These are phyloP conservation scores for Epichloe hybrida DNA, from an alignment of 2,329 filamentous ascomycete species.

Conservation along the genomic window DNA sequence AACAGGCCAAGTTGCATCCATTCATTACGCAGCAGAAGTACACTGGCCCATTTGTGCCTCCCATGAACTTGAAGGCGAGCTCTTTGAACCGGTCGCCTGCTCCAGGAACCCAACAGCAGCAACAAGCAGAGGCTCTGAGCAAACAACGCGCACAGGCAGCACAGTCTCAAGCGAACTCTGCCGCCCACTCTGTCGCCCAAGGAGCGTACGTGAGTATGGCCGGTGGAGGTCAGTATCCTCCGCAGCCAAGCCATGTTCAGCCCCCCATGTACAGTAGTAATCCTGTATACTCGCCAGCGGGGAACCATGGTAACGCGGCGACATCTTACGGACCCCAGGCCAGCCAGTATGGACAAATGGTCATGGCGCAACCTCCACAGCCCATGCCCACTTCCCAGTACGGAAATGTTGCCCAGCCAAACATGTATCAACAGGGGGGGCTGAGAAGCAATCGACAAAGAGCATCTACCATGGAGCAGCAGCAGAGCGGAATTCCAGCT, in stretches of 20 bases:
- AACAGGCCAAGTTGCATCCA: conserved; percentile 91
- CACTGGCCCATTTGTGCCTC: conserved; percentile 88
- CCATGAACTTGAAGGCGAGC: conserved; percentile 88
- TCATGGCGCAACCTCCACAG: conserved; percentile 51
- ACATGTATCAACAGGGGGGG: conserved; percentile 50
- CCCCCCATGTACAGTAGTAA: conserved; percentile 74
- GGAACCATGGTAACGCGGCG: conserved; percentile 34
- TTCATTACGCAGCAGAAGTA: conserved; percentile 99
- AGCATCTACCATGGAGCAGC: conserved; percentile 92
- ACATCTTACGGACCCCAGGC: conserved; percentile 68
- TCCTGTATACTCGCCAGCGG: conserved; percentile 59
- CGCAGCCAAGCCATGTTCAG: conserved; percentile 31
- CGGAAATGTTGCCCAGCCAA: conserved; percentile 34
- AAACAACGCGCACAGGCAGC: conserved; percentile 74
- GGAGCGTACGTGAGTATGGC: conserved; percentile 46
- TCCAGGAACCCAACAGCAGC: conserved; percentile 87
- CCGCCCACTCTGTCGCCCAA: conserved; percentile 51
- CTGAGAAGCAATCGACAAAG: conserved; percentile 69
- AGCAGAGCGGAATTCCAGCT: conserved; percentile 81
- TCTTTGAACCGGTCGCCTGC: conserved; percentile 77
- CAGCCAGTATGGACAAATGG: conserved; percentile 59
- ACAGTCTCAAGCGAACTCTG: conserved; percentile 55
- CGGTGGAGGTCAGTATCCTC: conserved; percentile 30
- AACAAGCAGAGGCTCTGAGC: conserved; percentile 85
- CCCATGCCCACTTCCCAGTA: conserved; percentile 57